A percentile compares a stretch with the other conserved stretches of the same genome.
These are phyloP conservation scores for Limonium bicolor DNA, from an alignment of 148 eudicot species.

Conservation along the genomic window DNA sequence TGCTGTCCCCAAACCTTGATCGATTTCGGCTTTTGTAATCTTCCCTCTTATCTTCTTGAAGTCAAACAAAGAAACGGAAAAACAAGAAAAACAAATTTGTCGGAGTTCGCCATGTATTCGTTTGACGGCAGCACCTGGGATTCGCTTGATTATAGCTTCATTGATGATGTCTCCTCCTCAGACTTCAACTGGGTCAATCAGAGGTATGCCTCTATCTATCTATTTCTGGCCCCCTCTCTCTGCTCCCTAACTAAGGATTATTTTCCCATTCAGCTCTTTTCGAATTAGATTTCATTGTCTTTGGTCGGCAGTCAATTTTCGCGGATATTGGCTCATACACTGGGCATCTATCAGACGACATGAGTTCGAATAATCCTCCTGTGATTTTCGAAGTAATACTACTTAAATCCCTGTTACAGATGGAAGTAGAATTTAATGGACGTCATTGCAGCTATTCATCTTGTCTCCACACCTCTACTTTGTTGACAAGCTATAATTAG, in stretches of 20 bases:
- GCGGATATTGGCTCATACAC: not conserved
- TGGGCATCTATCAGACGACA: not conserved
- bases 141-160: constrained; percentile 30
- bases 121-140: constrained; percentile 42
- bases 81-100: no score
- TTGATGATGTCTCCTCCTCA: constrained; percentile 32
- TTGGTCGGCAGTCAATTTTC: not conserved
- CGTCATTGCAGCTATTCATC: no score
- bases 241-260: not conserved
- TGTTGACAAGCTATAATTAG: no score
- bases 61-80: no score
- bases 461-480: no score
- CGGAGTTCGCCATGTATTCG: constrained; percentile 17
- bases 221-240: constrained; percentile 2
- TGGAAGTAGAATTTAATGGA: no score
- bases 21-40: no score
- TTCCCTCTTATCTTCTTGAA: no score
- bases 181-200: constrained; percentile 36
- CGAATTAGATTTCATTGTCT: not conserved
- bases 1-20: no score
- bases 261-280: not conserved
- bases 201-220: constrained; percentile 13
- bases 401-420: no score
- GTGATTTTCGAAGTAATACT: no score
- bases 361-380: no score